These are phyloP conservation scores for Avena sativa DNA, from an alignment of 176 grass and related monocot genomes.

Conservation along the genomic window DNA sequence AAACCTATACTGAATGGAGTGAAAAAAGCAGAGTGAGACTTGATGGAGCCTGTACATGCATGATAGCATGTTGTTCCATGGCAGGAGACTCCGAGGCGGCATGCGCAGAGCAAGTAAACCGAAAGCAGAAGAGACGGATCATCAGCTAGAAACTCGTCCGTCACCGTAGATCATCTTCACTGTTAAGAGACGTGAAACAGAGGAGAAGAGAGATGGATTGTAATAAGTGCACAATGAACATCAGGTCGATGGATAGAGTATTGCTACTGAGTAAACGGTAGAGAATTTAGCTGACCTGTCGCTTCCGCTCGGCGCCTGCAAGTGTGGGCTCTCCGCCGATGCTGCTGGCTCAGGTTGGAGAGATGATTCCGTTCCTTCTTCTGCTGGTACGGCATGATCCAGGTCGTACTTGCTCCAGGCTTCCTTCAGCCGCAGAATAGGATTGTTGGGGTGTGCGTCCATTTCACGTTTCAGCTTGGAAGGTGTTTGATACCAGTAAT, in stretches of 20 bases:
- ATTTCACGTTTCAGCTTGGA: neutral
- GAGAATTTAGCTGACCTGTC: neutral
- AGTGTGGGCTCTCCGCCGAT: neutral
- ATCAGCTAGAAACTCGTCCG: neutral
- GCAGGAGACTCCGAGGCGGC: no score
- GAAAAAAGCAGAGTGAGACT: neutral
- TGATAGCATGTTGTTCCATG: neutral
- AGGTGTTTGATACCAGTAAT: neutral
- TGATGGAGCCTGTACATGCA: neutral
- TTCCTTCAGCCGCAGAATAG: fast-evolving
- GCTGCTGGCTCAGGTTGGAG: neutral
- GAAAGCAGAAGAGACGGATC: neutral
- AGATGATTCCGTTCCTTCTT: neutral
- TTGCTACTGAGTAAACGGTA: neutral
- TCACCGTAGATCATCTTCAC: neutral
- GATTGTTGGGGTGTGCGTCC: neutral
- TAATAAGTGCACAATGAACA: neutral
- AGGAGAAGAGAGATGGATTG: neutral
- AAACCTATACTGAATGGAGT: neutral
- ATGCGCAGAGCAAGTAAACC: no score
- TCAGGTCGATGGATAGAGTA: neutral
- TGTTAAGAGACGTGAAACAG: neutral
- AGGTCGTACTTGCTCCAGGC: fast-evolving
- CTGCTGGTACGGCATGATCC: neutral
- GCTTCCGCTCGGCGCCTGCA: neutral